Conservation (phyloP, 805 yeast genomes). For the Saccharomycopsis schoenii region DNA sequence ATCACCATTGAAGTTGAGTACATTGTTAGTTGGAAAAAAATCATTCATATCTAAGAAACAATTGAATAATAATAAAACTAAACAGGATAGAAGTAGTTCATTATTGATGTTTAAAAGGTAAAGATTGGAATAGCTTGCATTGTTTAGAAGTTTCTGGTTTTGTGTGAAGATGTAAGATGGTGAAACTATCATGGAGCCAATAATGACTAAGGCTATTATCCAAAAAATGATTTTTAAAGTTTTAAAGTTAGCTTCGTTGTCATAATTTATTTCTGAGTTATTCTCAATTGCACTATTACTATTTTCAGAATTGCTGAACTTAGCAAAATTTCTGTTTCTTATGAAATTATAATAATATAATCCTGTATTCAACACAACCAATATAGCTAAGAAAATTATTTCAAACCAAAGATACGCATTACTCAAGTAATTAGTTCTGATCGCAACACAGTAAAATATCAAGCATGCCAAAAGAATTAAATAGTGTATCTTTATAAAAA, state of each 20-base stretch:
- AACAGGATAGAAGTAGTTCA: conserved; percentile 11
- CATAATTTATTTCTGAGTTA: not conserved
- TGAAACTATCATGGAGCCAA: conserved; percentile 16
- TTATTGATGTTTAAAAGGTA: conserved; percentile 17
- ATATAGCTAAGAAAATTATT: conserved; percentile 2
- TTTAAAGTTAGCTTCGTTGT: conserved; percentile 11
- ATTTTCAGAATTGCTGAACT: not conserved
- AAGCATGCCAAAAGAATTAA: conserved; percentile 5
- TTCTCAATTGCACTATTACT: not conserved
- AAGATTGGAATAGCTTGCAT: conserved; percentile 15
- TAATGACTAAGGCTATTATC: conserved; percentile 16
- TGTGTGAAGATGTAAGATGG: conserved; percentile 15
- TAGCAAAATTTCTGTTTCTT: not conserved
- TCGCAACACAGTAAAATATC: conserved; percentile 9
- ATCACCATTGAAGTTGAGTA: conserved; percentile 11
- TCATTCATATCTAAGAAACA: conserved; percentile 9
- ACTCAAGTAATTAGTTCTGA: conserved; percentile 15
- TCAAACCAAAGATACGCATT: conserved; percentile 13
- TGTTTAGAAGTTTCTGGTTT: conserved; percentile 11
- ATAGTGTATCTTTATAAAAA: conserved; percentile 12
- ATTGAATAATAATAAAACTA: conserved; percentile 14
- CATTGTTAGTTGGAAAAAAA: conserved; percentile 9
- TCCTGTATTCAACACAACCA: not conserved
- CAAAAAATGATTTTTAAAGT: conserved; percentile 16
- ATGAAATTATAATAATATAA: conserved; percentile 12